A percentile compares a stretch with the other conserved stretches of the same genome.
Evolutionary conservation across 1,284 basidiomycete genomes (phyloP).

Genomic region (Irpex lacteus): DNA sequence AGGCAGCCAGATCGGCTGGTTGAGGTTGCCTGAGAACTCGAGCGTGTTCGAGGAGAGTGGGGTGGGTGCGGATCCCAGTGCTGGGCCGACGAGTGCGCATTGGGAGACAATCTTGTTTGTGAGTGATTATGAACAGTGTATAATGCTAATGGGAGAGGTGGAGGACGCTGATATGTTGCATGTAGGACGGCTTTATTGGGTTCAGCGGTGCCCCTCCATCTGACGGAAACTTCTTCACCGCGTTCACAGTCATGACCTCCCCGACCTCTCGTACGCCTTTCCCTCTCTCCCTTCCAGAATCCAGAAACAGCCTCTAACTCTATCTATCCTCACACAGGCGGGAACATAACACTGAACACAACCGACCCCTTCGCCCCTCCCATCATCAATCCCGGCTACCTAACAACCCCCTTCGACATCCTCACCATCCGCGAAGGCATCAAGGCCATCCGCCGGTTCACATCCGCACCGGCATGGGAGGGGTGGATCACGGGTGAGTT

Average conservation of each 20-base stretch:
- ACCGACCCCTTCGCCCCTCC: conserved; percentile 18
- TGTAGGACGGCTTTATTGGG: neutral
- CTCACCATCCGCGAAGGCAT: conserved; percentile 18
- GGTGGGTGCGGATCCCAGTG: conserved; percentile 16
- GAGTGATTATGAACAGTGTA: neutral
- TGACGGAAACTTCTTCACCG: conserved; percentile 29
- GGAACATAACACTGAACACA: conserved; percentile 22
- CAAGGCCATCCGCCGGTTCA: conserved; percentile 15
- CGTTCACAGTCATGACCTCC: conserved; percentile 26
- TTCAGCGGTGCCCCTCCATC: neutral
- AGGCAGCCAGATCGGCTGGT: conserved; percentile 1
- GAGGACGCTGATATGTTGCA: neutral
- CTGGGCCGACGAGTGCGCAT: conserved; percentile 17
- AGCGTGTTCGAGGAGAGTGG: conserved; percentile 12
- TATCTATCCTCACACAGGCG: conserved; percentile 15
- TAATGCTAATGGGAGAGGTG: neutral
- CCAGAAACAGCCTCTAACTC: neutral
- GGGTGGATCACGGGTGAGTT: conserved; percentile 18
- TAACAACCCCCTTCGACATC: conserved; percentile 17
- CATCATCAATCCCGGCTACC: conserved; percentile 13
- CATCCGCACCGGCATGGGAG: conserved; percentile 18
- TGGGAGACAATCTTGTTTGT: conserved; percentile 31
- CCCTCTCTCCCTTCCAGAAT: neutral
- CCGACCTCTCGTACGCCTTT: conserved; percentile 33
- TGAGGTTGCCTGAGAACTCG: conserved; percentile 16